phyloP scores from a whole-genome alignment of 2,329 filamentous ascomycete species.

The Colletotrichum camelliae region DNA sequence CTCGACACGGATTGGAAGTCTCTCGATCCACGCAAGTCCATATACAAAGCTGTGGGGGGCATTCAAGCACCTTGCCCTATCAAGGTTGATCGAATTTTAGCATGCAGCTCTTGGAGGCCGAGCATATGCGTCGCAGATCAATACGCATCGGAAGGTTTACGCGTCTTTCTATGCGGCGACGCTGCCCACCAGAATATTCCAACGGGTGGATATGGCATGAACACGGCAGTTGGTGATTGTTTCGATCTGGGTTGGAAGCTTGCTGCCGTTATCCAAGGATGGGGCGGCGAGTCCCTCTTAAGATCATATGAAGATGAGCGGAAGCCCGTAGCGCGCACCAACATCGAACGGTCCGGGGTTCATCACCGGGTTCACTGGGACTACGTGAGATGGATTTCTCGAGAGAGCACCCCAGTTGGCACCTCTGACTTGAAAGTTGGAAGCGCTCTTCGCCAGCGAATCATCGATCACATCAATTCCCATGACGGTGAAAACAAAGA shows the following conservation, averaged over 20 bases:
- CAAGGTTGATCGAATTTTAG: slow-evolving; percentile 28
- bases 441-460: background rate
- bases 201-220: slow-evolving; percentile 39
- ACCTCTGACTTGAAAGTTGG: background rate
- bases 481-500: slow-evolving; percentile 31
- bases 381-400: background rate
- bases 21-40: background rate
- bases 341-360: slow-evolving; percentile 21
- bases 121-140: slow-evolving; percentile 25
- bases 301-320: slow-evolving; percentile 30
- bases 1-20: background rate
- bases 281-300: slow-evolving; percentile 21
- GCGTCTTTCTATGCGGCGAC: slow-evolving; percentile 38
- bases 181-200: slow-evolving; percentile 39
- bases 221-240: slow-evolving; percentile 36
- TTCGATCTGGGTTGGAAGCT: slow-evolving; percentile 39
- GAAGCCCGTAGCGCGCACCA: slow-evolving; percentile 20
- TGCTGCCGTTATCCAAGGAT: slow-evolving; percentile 26
- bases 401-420: background rate
- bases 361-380: background rate
- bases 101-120: slow-evolving; percentile 24
- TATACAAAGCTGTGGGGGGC: background rate
- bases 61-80: background rate
- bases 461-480: background rate
- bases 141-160: slow-evolving; percentile 35